Conservation (phyloP, 805 yeast species). For the Ogataea allantospora region DNA sequence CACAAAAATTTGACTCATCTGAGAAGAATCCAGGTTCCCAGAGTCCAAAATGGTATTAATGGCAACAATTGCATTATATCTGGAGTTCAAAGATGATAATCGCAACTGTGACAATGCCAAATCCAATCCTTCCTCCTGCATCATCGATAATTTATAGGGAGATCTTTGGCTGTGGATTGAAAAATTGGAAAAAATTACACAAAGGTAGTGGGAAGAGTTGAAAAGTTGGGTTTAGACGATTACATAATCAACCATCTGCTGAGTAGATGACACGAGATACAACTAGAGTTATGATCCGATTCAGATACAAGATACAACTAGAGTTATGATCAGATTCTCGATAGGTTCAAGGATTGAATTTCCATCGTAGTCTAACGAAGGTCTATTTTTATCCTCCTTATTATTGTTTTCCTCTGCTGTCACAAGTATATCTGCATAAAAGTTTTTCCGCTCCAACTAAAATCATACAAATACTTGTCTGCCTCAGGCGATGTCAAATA, state of each 20-base stretch:
- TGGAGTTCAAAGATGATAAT: slow-evolving; percentile 36
- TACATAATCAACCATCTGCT: neutral
- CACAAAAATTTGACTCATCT: slow-evolving; percentile 32
- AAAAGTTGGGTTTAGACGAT: neutral
- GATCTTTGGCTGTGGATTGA: neutral
- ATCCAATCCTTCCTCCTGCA: slow-evolving; percentile 5
- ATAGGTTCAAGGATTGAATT: neutral
- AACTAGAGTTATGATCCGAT: too few species aligned
- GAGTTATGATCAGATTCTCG: neutral
- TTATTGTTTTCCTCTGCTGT: slow-evolving; percentile 2
- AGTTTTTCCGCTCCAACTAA: slow-evolving; percentile 10
- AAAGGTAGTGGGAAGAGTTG: slow-evolving; percentile 4
- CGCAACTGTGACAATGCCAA: slow-evolving; percentile 17
- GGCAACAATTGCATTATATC: slow-evolving; percentile 36
- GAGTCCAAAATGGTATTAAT: slow-evolving; percentile 30
- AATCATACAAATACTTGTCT: neutral
- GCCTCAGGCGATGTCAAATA: neutral
- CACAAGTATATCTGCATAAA: slow-evolving; percentile 5
- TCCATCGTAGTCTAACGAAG: neutral
- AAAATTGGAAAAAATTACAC: slow-evolving; percentile 4
- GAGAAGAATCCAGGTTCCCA: slow-evolving; percentile 17
- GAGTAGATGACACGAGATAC: too few species aligned
- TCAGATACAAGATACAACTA: too few species aligned
- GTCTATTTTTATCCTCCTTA: neutral
- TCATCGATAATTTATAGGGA: slow-evolving; percentile 2